Conservation (phyloP, 257 asterid genomes). For the Nicotiana undulata region DNA sequence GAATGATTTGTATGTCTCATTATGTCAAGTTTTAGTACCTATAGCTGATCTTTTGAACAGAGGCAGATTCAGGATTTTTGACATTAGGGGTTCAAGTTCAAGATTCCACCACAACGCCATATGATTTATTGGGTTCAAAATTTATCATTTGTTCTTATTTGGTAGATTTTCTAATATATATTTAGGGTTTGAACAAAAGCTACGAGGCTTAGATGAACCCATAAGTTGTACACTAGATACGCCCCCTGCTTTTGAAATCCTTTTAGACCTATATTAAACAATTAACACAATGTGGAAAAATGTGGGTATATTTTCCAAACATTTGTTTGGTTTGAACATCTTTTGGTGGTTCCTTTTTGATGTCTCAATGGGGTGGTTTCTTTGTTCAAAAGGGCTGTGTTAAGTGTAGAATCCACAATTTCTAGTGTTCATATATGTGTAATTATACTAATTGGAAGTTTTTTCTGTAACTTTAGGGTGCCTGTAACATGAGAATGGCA, state of each 20-base stretch:
- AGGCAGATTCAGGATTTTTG: not conserved
- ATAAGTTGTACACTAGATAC: not conserved
- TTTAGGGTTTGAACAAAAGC: too few relatives aligned
- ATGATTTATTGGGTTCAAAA: too few relatives aligned
- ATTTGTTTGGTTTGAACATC: not conserved
- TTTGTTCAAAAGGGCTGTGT: not conserved
- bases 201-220: not conserved
- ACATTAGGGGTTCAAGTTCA: too few relatives aligned
- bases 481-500: slow-evolving; percentile 80
- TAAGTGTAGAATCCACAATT: not conserved
- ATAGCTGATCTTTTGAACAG: not conserved
- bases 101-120: too few relatives aligned
- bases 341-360: not conserved
- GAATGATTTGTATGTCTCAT: not conserved
- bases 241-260: not conserved
- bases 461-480: slow-evolving; percentile 47
- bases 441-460: slow-evolving; percentile 14
- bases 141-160: too few relatives aligned
- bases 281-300: not conserved
- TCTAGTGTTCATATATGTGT: not conserved
- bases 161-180: too few relatives aligned
- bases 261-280: not conserved
- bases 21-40: not conserved
- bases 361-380: not conserved
- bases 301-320: not conserved